Evolutionary conservation across 768 basidiomycete genomes (phyloP), one percentile per base, ranked within the genome.

Genomic region (Termitomyces sp.): DNA sequence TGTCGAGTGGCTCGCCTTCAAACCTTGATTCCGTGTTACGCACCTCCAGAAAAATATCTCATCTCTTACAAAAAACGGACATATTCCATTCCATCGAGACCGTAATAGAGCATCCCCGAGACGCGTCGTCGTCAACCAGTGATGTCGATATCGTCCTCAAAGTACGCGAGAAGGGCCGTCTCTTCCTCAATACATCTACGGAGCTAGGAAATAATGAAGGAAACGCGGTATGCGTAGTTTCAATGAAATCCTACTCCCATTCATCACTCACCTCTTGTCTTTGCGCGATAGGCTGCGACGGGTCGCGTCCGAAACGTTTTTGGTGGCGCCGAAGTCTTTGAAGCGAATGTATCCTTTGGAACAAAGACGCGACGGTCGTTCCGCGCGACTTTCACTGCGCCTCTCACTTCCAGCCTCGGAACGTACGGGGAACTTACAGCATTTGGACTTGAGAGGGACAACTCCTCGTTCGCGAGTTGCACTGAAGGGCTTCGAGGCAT

Each of bases 141-240:
- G 90, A 91, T 63, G 83, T 96, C 12, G 93, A 97, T 67, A 71
- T 98, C 40, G 82, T 96, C 2, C 86, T 96, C 73, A 82, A 84
- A 61, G 82, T 92, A 3, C 79, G 82, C 44, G 96, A 98, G 73
- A 84, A 83, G 59, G 86, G 92, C 6, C 78, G 92, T 40, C 85
- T 88, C 66, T 93, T 82, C 66, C 67, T 96, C 7, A 92, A 90
- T 64, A 92, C 88, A 3, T 83, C 91, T 5, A 98, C 96, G 3
- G 95, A 98, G 69, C 78, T 98, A 7, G 96, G 97, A 4, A 94
- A 96, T 62, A 90, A 88, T 54, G 97, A 98, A 73, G 96, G 92
- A 12, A 94, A 78, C 58, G 94, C 94, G n/a, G 95, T 94, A 70
- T 70, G 92, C 83, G 28, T 32, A 7, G 51, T 51, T 28, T 28